A percentile compares a stretch with the other conserved stretches of the same genome.
phyloP scores from a whole-genome alignment of 345 rosid species.

The Rhizophora apiculata region DNA sequence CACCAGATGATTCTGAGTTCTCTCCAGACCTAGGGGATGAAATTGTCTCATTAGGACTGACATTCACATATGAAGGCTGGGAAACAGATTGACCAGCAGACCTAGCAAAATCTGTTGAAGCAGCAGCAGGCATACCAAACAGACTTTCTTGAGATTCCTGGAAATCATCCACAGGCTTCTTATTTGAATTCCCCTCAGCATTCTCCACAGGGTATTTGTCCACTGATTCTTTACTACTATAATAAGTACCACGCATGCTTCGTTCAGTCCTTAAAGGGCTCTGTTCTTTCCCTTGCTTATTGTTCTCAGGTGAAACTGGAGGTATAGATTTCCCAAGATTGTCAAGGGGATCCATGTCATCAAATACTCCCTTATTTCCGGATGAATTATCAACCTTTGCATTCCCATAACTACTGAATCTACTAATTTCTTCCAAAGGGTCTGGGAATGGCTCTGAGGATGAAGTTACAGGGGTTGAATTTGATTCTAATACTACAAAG shows the following conservation, averaged over 20 bases:
- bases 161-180: slow-evolving; percentile 42
- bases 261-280: slow-evolving; percentile 44
- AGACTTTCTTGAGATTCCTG: slow-evolving; percentile 41
- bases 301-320: slow-evolving; percentile 38
- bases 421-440: slow-evolving; percentile 49
- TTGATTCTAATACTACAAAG: slow-evolving; percentile 53
- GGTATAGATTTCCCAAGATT: slow-evolving; percentile 57
- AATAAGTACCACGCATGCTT: slow-evolving; percentile 37
- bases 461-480: slow-evolving; percentile 36
- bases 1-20: slow-evolving; percentile 54
- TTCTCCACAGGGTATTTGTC: slow-evolving; percentile 36
- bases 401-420: slow-evolving; percentile 39
- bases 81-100: slow-evolving; percentile 42
- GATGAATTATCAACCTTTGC: slow-evolving; percentile 39
- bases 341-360: slow-evolving; percentile 63
- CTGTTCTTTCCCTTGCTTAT: slow-evolving; percentile 45
- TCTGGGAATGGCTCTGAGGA: slow-evolving; percentile 39
- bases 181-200: slow-evolving; percentile 35
- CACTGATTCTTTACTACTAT: slow-evolving; percentile 36
- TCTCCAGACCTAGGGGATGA: slow-evolving; percentile 50
- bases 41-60: slow-evolving; percentile 34
- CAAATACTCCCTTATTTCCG: slow-evolving; percentile 42
- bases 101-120: slow-evolving; percentile 32
- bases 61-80: slow-evolving; percentile 43
- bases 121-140: slow-evolving; percentile 40